Base-by-base conservation (phyloP, 2,329 filamentous ascomycete species). In the Aspergillus jensenii region DNA sequence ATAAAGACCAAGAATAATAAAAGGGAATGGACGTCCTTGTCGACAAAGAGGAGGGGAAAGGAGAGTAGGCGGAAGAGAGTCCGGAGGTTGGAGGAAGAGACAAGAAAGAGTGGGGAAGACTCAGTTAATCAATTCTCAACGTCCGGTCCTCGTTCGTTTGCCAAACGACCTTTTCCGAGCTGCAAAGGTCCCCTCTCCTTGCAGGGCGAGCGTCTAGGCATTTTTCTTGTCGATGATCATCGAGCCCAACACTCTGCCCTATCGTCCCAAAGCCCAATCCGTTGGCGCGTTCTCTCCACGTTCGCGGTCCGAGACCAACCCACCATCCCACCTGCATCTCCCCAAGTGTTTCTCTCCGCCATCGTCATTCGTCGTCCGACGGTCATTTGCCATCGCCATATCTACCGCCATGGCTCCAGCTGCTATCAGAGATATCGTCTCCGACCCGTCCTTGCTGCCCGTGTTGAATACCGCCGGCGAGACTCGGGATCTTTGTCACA, bases 381-480 rank as follows among this genome's bases (percentile, higher is more conserved):
- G 47, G 33, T 44, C 58, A 55, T 40, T 46, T 40, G 43, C 43
- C 33, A 54, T 47, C 43, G 4, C n/a, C 19, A 11, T 59, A 52
- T 17, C 61, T 39, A n/a, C 62, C 55, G 47, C 51, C 53, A 51
- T 54, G 45, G 50, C 44, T 57, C 43, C 43, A 21, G 87, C 87
- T 84, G 74, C 82, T 37, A 79, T 82, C 66, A 76, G 81, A 60
- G 76, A 81, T 21, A 83, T 87, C 62, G 83, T 91, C 61, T 85
- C 82, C 56, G 87, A 90, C 67, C 79, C 84, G 3, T 79, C 83
- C 59, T 85, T 96, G 47, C 80, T 82, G 56, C 82, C 86, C 6
- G 88, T 91, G 48, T 81, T 96, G 49, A 80, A 87, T 62, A 87
- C 87, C 56, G 92, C 90, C n/a, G 82, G 84, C 56, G 83, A 89